Evolutionary conservation across 1,284 basidiomycete genomes (phyloP).

Genomic region (Xerocomus minutiporus): DNA sequence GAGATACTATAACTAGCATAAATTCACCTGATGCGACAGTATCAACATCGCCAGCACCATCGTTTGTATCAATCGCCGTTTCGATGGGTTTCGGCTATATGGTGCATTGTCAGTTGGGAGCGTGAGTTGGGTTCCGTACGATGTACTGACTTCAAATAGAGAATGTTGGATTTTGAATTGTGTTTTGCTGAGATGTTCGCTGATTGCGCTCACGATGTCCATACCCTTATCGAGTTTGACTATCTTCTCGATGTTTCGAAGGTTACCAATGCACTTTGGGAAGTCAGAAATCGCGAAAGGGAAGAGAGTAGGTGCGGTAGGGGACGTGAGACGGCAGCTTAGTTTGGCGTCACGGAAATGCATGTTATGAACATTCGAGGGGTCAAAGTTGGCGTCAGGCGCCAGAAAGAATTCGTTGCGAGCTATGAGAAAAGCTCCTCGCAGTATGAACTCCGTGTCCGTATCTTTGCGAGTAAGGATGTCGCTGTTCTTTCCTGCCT

Average conservation of each 20-base stretch:
- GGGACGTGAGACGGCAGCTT: not conserved
- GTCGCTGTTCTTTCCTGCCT: not conserved
- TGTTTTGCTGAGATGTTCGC: not conserved
- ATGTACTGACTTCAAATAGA: not conserved
- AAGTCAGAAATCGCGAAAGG: not conserved
- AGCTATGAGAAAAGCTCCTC: not conserved
- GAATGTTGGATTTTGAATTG: not conserved
- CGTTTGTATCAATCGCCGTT: no score
- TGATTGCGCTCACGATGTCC: not conserved
- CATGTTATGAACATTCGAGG: not conserved
- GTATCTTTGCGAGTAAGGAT: not conserved
- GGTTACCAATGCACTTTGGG: not conserved
- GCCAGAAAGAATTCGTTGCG: not conserved
- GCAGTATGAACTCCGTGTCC: not conserved
- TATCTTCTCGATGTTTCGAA: not conserved
- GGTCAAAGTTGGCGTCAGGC: not conserved
- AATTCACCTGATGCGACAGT: no score
- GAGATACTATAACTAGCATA: no score
- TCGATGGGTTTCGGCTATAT: no score
- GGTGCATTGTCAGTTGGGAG: no score
- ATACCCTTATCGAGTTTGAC: not conserved
- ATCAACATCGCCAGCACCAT: no score
- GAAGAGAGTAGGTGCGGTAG: not conserved
- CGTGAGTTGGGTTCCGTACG: no score
- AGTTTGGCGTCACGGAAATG: not conserved